Conservation (phyloP, 2,329 filamentous ascomycete genomes). For the Seiridium cupressi region DNA sequence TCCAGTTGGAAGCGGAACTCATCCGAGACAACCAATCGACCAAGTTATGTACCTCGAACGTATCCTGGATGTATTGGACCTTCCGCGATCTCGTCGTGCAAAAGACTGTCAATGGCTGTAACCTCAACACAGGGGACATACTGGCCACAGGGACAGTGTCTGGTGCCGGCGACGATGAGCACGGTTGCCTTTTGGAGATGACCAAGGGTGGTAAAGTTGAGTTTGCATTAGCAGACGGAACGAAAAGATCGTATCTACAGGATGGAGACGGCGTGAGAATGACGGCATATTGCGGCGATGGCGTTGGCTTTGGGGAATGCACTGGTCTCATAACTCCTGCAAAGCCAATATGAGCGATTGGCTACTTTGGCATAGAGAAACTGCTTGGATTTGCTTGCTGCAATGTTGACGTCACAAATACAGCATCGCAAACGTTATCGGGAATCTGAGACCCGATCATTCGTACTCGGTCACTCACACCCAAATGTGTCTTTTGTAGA, state of each 20-base stretch:
- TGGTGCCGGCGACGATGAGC: conserved; percentile 27
- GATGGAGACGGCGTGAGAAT: conserved; percentile 39
- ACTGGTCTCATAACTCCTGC: conserved; percentile 17
- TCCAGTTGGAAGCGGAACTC: conserved; percentile 18
- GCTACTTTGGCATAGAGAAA: too few species aligned
- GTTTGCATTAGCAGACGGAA: conserved; percentile 25
- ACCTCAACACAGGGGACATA: conserved; percentile 37
- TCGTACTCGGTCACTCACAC: too few species aligned
- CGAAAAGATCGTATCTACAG: conserved; percentile 31
- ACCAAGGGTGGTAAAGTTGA: conserved; percentile 33
- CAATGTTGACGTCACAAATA: too few species aligned
- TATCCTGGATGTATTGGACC: conserved; percentile 36
- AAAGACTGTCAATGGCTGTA: conserved; percentile 34
- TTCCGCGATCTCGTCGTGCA: conserved; percentile 35
- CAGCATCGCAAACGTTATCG: too few species aligned
- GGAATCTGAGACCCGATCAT: too few species aligned
- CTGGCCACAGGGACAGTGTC: conserved; percentile 41
- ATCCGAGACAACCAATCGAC: conserved; percentile 15
- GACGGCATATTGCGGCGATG: conserved; percentile 36
- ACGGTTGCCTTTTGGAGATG: conserved; percentile 39
- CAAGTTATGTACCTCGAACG: conserved; percentile 25
- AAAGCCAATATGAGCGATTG: conserved; percentile 2
- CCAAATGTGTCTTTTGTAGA: too few species aligned
- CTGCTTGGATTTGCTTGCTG: too few species aligned
- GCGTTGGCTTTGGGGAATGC: conserved; percentile 40